Percentiles rank a stretch among this genome's conserved stretches.
phyloP scores from a whole-genome alignment of 768 basidiomycete genomes.

The Rubroboletus satanas region DNA sequence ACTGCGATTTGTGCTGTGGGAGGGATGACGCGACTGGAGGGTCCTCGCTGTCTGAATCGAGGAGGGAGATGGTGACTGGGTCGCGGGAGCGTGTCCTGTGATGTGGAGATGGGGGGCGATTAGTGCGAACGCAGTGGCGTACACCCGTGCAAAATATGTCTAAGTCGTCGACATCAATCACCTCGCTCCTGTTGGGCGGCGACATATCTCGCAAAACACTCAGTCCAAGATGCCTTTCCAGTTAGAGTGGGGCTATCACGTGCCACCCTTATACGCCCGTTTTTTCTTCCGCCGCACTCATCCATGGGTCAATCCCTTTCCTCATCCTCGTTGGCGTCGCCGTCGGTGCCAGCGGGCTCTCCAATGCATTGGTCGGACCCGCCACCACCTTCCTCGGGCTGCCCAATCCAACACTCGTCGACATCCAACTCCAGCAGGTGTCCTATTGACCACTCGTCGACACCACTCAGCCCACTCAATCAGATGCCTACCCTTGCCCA shows the following conservation, averaged over 20 bases:
- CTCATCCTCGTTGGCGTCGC: not conserved
- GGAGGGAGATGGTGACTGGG: conserved; percentile 10
- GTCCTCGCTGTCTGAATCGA: conserved; percentile 18
- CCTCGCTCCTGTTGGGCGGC: conserved; percentile 5
- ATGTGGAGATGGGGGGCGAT: conserved; percentile 11
- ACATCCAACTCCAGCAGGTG: conserved; percentile 38
- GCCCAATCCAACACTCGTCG: conserved; percentile 40
- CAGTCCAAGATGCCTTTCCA: no score
- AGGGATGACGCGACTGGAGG: not conserved
- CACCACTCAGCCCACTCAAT: conserved; percentile 64
- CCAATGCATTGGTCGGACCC: conserved; percentile 8
- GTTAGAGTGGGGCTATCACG: conserved; percentile 12
- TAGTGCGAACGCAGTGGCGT: conserved; percentile 13
- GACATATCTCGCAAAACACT: not conserved
- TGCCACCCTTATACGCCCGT: not conserved
- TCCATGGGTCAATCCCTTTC: conserved; percentile 22
- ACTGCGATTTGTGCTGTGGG: not conserved
- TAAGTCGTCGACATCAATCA: conserved; percentile 28
- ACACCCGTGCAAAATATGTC: conserved; percentile 21
- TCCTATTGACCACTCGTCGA: conserved; percentile 54
- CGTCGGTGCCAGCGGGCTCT: conserved; percentile 6
- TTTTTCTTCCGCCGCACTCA: not conserved
- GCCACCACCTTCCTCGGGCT: conserved; percentile 21
- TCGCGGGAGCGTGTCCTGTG: conserved; percentile 9
- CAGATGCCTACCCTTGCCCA: conserved; percentile 88